phyloP scores from a whole-genome alignment of 306 rosid species.

The Urtica urens region DNA sequence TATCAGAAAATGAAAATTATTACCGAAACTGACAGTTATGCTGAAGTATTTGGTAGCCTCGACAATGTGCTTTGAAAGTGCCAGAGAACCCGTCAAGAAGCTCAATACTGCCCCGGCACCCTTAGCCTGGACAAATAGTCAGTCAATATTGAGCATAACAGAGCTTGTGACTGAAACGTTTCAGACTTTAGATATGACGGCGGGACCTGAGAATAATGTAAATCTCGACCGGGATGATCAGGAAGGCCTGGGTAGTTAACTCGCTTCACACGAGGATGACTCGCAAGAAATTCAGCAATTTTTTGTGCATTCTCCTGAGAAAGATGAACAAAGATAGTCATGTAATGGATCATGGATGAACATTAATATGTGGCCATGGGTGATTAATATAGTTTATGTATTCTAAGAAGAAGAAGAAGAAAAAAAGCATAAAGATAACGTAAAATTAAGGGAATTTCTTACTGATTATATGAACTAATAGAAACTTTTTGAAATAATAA shows the following conservation, averaged over 20 bases:
- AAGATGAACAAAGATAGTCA: no score
- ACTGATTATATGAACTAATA: no score
- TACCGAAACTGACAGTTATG: conserved; percentile 92
- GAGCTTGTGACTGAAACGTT: background rate
- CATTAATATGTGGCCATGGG: no score
- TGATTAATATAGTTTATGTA: no score
- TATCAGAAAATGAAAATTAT: conserved; percentile 5
- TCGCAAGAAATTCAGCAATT: conserved; percentile 77
- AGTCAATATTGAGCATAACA: conserved; percentile 7
- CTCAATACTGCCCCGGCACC: conserved; percentile 94
- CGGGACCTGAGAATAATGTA: conserved; percentile 81
- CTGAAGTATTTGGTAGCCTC: conserved; percentile 81
- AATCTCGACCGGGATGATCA: conserved; percentile 55
- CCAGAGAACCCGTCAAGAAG: conserved; percentile 71
- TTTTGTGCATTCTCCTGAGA: conserved; percentile 83
- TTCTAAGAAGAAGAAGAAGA: no score
- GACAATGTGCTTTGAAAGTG: conserved; percentile 82
- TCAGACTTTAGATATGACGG: no score
- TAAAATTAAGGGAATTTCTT: no score
- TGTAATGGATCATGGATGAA: no score
- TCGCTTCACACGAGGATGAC: conserved; percentile 67
- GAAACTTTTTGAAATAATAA: no score
- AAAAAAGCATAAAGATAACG: no score
- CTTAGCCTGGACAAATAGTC: conserved; percentile 46
- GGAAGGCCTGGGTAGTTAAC: conserved; percentile 75